These are phyloP conservation scores for Fusarium pseudonygamai DNA, from an alignment of 2,329 filamentous ascomycete genomes.

Conservation along the genomic window DNA sequence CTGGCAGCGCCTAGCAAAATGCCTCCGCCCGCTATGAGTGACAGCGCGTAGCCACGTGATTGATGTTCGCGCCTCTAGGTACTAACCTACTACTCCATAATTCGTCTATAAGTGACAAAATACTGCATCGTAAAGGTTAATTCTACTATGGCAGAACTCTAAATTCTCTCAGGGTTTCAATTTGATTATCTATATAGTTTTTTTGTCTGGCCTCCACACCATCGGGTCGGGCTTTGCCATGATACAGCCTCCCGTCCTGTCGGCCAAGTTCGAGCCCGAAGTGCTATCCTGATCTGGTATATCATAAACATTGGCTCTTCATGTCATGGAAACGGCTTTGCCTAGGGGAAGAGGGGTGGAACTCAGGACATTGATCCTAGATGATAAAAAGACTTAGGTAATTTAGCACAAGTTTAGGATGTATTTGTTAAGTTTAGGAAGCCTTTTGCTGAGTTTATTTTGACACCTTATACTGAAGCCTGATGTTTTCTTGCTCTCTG, in stretches of 20 bases:
- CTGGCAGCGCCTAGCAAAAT: not conserved
- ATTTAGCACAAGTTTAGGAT: not conserved
- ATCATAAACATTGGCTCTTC: not conserved
- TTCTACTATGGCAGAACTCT: not conserved
- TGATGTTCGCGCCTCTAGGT: not conserved
- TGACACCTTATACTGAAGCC: not conserved
- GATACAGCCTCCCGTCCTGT: not conserved
- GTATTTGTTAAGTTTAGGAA: not conserved
- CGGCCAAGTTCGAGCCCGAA: not conserved
- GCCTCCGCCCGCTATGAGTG: slow-evolving; percentile 23
- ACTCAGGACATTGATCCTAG: not conserved
- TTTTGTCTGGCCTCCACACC: not conserved
- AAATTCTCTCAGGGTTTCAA: not conserved
- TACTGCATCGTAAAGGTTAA: not conserved
- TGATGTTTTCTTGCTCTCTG: not conserved
- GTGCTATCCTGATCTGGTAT: not conserved
- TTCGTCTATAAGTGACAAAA: slow-evolving; percentile 7
- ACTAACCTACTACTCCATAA: not conserved
- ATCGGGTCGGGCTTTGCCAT: not conserved
- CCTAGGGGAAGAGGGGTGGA: not conserved
- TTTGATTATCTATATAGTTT: not conserved
- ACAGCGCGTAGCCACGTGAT: slow-evolving; percentile 43
- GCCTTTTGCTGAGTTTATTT: not conserved
- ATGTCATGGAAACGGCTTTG: not conserved
- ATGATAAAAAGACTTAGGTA: not conserved